Base-by-base conservation (phyloP, 2,329 filamentous ascomycete genomes). In the Trichoderma brevicompactum region DNA sequence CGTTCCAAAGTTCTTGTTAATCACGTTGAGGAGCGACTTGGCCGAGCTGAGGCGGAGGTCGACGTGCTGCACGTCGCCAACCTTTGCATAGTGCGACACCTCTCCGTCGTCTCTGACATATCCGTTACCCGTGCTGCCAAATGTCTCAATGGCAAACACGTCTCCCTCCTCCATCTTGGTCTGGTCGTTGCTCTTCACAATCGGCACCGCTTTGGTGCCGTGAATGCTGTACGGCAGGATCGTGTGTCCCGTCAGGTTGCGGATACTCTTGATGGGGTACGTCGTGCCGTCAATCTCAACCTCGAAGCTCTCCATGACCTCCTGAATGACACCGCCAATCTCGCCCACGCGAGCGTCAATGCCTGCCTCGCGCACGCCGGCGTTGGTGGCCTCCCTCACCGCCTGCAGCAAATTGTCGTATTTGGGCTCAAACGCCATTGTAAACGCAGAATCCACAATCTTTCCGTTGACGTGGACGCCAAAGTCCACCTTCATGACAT, bases 151-250 rank as follows among this genome's bases (percentile, higher is more conserved):
- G 69, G 94, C 94, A 77, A 96, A 98, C 17, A 93, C 89, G 74
- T 98, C 94, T 48, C 93, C 93, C 79, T 97, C 94, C 80, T 97
- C 94, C 94, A 98, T 98, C 84, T 96, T 97, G 60, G 92, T 96
- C 76, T 89, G 88, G 74, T 96, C 92, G 68, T 87, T 86, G 68
- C 88, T 89, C 82, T 96, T 96, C 69, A 97, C 92, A 73, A 97
- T 97, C 0, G 94, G 94, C 59, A 97, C 92, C 70, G 91, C 93
- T 84, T 97, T 97, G 72, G 88, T 91, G 65, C 94, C 93, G 79
- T 97, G 94, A 72, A 97, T 97, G 76, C 88, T 89, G 81, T 94
- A 95, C 68, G 88, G 93, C 65, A 92, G 84, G 74, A 97, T 97
- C 70, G 91, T 94, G 81, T 97, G 94, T 9, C 92, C 93, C 74